phyloP scores from a whole-genome alignment of 768 basidiomycete genomes.

The Phlegmacium glaucopus region DNA sequence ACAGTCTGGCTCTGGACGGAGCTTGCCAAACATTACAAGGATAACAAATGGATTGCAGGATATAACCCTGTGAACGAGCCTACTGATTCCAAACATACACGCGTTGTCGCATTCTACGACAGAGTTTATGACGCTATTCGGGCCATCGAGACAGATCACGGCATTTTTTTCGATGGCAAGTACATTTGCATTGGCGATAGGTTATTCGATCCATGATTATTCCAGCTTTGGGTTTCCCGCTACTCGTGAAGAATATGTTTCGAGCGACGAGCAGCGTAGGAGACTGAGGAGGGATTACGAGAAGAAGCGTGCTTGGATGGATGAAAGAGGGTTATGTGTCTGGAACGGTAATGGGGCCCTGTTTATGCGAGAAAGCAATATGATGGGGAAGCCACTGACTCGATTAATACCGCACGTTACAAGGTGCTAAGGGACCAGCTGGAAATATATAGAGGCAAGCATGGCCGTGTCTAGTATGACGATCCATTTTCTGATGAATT shows the following conservation, averaged over 20 bases:
- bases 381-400: constrained; percentile 56
- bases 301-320: constrained; percentile 79
- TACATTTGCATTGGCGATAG: constrained; percentile 78
- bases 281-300: constrained; percentile 58
- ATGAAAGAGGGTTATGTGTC: constrained; percentile 58
- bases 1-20: constrained; percentile 74
- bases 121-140: constrained; percentile 69
- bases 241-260: constrained; percentile 50
- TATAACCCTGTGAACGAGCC: constrained; percentile 88
- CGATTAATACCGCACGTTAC: constrained; percentile 64
- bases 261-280: constrained; percentile 48
- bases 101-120: constrained; percentile 66
- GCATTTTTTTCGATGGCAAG: constrained; percentile 82
- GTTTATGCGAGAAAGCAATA: constrained; percentile 68
- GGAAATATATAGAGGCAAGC: constrained; percentile 62
- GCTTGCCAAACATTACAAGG: constrained; percentile 71
- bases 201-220: constrained; percentile 80
- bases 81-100: constrained; percentile 63
- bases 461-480: too few species aligned
- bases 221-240: constrained; percentile 70
- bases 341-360: constrained; percentile 84
- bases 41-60: constrained; percentile 80
- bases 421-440: constrained; percentile 72
- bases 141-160: constrained; percentile 63
- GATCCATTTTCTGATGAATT: too few species aligned